Conservation (phyloP, 371 early-diverging fungal genomes). For the Mortierella sp. region DNA sequence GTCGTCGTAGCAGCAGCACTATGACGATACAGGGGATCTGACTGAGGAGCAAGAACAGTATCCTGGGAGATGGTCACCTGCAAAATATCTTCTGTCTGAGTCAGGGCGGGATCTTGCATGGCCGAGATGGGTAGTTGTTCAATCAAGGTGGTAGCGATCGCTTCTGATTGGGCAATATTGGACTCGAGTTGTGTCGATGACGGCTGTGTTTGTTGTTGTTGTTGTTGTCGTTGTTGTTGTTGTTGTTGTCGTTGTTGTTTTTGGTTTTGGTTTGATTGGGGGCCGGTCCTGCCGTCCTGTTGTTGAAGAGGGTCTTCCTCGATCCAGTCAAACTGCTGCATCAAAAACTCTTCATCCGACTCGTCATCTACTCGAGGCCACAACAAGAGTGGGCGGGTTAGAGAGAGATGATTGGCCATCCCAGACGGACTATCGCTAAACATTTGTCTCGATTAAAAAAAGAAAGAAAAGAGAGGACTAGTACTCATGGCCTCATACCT, state of each 20-base stretch:
- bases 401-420: too few species aligned
- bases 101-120: conserved; percentile 24
- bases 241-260: not conserved
- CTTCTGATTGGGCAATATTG: too few species aligned
- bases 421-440: too few species aligned
- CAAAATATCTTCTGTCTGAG: conserved; percentile 43
- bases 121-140: conserved; percentile 9
- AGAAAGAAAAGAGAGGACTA: not conserved
- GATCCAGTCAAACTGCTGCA: conserved; percentile 51
- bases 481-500: conserved; percentile 22
- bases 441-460: not conserved
- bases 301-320: conserved; percentile 35
- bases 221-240: not conserved
- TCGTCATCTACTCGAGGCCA: conserved; percentile 30
- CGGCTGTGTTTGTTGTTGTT: not conserved
- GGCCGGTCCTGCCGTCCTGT: not conserved
- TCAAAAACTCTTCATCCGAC: conserved; percentile 43
- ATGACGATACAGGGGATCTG: too few species aligned
- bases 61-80: conserved; percentile 1
- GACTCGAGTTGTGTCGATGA: not conserved
- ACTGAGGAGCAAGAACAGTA: too few species aligned
- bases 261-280: conserved; percentile 3
- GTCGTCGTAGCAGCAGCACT: too few species aligned
- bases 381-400: too few species aligned
- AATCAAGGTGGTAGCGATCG: too few species aligned